Percentiles rank a stretch among this genome's conserved stretches.
Conservation (phyloP, 2,329 filamentous ascomycete genomes). For the Aspergillus sp. region DNA sequence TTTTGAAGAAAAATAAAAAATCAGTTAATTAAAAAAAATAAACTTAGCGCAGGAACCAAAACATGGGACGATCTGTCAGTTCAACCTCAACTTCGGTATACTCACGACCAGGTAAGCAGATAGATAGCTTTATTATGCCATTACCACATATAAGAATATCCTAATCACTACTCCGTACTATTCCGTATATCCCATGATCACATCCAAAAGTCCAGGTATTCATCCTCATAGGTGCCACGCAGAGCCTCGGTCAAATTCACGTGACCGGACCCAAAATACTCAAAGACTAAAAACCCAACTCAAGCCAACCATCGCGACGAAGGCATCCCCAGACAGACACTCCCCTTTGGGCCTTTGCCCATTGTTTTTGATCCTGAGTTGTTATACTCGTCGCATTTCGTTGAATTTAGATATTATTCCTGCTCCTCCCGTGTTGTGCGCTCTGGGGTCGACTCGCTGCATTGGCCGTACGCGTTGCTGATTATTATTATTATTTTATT, state of each 20-base stretch:
- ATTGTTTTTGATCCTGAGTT: no score
- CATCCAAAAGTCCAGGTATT: no score
- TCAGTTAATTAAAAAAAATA: not conserved
- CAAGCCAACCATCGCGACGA: slow-evolving; percentile 11
- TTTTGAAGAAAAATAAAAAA: not conserved
- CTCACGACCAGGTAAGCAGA: no score
- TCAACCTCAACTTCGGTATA: not conserved
- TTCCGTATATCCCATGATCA: no score
- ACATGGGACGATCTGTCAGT: not conserved
- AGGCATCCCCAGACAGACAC: slow-evolving; percentile 5
- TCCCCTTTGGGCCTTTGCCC: no score
- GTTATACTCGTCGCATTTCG: not conserved
- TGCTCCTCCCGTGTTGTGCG: not conserved
- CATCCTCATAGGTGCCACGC: no score
- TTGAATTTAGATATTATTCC: not conserved
- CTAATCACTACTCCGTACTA: no score
- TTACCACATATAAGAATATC: no score
- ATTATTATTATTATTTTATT: not conserved
- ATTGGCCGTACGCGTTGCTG: not conserved
- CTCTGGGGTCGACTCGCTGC: not conserved
- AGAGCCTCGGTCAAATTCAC: slow-evolving; percentile 1
- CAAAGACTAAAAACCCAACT: slow-evolving; percentile 12
- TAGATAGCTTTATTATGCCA: no score
- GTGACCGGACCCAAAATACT: slow-evolving; percentile 11
- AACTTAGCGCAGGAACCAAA: not conserved